A percentile compares a stretch with the other conserved stretches of the same genome.
Evolutionary conservation across 305 asterid genomes (phyloP).

Genomic region (Fraxinus velutina): DNA sequence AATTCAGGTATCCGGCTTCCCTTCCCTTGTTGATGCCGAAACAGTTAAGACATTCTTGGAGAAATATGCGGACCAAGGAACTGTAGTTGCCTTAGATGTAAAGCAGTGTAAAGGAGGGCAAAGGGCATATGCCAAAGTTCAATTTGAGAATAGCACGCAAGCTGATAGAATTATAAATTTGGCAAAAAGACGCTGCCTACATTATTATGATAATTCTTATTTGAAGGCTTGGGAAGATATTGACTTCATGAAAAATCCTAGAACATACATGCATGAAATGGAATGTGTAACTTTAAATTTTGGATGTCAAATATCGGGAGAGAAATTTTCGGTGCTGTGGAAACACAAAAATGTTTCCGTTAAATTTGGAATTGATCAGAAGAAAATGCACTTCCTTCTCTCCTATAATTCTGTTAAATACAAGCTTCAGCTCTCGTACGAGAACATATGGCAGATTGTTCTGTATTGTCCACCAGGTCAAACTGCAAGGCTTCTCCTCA

Average conservation of each 20-base stretch:
- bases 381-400: conserved; percentile 45
- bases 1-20: conserved; percentile 52
- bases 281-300: conserved; percentile 41
- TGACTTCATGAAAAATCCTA: conserved; percentile 29
- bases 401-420: conserved; percentile 26
- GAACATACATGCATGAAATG: conserved; percentile 32
- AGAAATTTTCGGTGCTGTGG: conserved; percentile 55
- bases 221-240: conserved; percentile 43
- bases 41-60: conserved; percentile 42
- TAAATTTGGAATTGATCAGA: conserved; percentile 52
- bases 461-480: conserved; percentile 30
- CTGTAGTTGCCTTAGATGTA: conserved; percentile 56
- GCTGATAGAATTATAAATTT: conserved; percentile 36
- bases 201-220: conserved; percentile 44
- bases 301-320: conserved; percentile 59
- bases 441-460: conserved; percentile 64
- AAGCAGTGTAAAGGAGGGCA: conserved; percentile 33
- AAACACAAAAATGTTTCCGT: conserved; percentile 27
- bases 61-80: conserved; percentile 34
- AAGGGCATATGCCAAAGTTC: conserved; percentile 62
- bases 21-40: conserved; percentile 36
- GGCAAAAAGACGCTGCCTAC: conserved; percentile 34
- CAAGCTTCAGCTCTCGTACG: conserved; percentile 66
- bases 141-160: conserved; percentile 26
- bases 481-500: conserved; percentile 39